phyloP scores from a whole-genome alignment of 352 stramenopile genomes.

The Globisporangium cylindrosporum region DNA sequence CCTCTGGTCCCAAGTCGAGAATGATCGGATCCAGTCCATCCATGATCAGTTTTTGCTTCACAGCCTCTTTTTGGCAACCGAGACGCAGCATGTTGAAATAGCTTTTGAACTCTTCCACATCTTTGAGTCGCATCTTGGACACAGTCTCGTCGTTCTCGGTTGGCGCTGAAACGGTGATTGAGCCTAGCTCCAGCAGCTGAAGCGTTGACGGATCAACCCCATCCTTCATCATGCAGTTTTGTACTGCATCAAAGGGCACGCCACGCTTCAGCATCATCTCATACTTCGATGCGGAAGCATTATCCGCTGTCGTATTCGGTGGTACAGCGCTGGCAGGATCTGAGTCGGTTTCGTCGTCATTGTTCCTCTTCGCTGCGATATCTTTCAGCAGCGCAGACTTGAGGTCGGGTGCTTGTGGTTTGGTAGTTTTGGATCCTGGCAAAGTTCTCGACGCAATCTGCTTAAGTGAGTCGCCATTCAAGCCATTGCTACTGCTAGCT shows the following conservation, averaged over 20 bases:
- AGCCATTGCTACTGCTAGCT: background rate
- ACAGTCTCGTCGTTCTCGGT: background rate
- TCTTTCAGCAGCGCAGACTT: constrained; percentile 13
- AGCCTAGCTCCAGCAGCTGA: constrained; percentile 10
- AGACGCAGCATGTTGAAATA: constrained; percentile 96
- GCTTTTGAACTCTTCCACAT: constrained; percentile 65
- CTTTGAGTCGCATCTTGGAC: constrained; percentile 37
- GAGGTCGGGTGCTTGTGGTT: constrained; percentile 5
- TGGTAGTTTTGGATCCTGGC: background rate
- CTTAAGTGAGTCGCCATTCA: background rate
- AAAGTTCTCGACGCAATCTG: constrained; percentile 1
- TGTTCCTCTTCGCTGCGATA: constrained; percentile 1
- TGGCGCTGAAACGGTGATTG: background rate
- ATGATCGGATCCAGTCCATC: constrained; percentile 84
- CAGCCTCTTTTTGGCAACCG: constrained; percentile 85
- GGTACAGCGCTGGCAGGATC: background rate
- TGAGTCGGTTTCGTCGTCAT: background rate
- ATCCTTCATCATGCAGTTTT: constrained; percentile 75
- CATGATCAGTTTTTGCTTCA: constrained; percentile 90
- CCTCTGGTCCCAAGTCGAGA: constrained; percentile 55
- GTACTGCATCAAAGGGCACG: constrained; percentile 66
- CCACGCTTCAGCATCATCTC: constrained; percentile 62
- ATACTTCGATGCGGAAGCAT: constrained; percentile 34
- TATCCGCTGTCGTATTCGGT: background rate
- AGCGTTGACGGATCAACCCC: constrained; percentile 44